Evolutionary conservation across 2,329 filamentous ascomycete genomes (phyloP), one percentile per base, ranked within the genome.

Genomic region (Talaromyces sp.): DNA sequence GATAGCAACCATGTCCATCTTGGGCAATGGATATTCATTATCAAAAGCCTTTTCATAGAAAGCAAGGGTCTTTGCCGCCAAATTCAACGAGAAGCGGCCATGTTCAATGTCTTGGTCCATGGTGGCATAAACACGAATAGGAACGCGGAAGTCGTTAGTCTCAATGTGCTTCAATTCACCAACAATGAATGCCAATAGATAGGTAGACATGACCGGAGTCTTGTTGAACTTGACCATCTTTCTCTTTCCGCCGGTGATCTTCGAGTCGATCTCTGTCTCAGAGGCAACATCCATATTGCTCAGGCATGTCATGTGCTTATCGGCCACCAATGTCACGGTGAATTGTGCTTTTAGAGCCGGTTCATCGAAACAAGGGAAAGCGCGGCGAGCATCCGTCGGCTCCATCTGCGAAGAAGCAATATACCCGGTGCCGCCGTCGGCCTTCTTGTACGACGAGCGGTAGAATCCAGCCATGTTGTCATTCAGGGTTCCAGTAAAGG

Each of bases 391-490:
- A 78, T 97, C 93, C 14, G 93, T 97, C 43, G 93, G 88, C 80
- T 97, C 93, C 90, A 97, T 96, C 81, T 97, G 93, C 19, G 91
- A 91, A 27, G 92, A 93, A 29, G 92, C 93, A 71, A 97, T 82
- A 73, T 92, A 89, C 66, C 89, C 90, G 61, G 88, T 87, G 62
- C 85, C 85, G 43, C 93, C 93, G 70, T 94, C 86, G 54, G 85
- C 78, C 63, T 86, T 87, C 81, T 94, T 95, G 82, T 93, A 97
- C 7, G 91, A 95, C 1, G 92, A 96, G 61, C 93, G 87, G 79
- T 97, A 97, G 83, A 97, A 97, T 54, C 93, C 93, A 54, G 92
- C 92, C 91, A 97, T 96, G 78, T 94, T 93, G 74, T 96, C 90
- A 75, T 96, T 96, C 69, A 96, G 79, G 50, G 81, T 83, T 46